Evolutionary conservation across 129 eudicot genomes (phyloP).

Genomic region (Artemisia annua): DNA sequence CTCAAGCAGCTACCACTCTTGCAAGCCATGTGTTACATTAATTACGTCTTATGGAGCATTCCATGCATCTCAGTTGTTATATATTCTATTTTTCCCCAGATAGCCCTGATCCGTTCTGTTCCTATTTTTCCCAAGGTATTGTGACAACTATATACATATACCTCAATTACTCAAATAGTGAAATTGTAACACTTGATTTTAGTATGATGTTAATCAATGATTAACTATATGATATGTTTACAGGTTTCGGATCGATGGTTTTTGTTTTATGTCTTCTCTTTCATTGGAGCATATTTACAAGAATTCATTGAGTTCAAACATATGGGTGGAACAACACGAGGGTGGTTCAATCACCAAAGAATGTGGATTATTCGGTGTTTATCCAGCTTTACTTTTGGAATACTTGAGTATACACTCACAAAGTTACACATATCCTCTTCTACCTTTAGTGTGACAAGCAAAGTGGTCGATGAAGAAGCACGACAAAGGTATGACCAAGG

Average conservation of each 20-base stretch:
- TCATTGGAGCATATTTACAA: slow-evolving; percentile 52
- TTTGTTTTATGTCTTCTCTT: slow-evolving; percentile 38
- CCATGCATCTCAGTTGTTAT: slow-evolving; percentile 39
- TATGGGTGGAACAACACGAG: slow-evolving; percentile 40
- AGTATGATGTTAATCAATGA: too few relatives aligned
- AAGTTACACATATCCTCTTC: slow-evolving; percentile 31
- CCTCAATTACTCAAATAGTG: too few relatives aligned
- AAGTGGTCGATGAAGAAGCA: slow-evolving; percentile 45
- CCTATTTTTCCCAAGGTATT: slow-evolving; percentile 49
- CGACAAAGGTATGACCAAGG: slow-evolving; percentile 52
- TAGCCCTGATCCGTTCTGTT: slow-evolving; percentile 31
- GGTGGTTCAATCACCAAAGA: slow-evolving; percentile 66
- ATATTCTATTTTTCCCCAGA: slow-evolving; percentile 48
- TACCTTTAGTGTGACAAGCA: slow-evolving; percentile 48
- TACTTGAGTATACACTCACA: slow-evolving; percentile 34
- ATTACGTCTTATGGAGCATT: slow-evolving; percentile 47
- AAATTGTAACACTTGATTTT: too few relatives aligned
- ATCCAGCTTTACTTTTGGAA: slow-evolving; percentile 40
- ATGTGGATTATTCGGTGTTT: slow-evolving; percentile 57
- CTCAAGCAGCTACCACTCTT: slow-evolving; percentile 18
- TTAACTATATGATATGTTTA: not conserved
- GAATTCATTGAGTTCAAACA: slow-evolving; percentile 48
- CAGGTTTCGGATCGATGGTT: slow-evolving; percentile 55
- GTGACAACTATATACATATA: slow-evolving; percentile 9
- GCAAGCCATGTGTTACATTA: slow-evolving; percentile 32